Evolutionary conservation across 495 filamentous ascomycete genomes (phyloP), one percentile per base, ranked within the genome.

Genomic region (Penicillium turbatum): DNA sequence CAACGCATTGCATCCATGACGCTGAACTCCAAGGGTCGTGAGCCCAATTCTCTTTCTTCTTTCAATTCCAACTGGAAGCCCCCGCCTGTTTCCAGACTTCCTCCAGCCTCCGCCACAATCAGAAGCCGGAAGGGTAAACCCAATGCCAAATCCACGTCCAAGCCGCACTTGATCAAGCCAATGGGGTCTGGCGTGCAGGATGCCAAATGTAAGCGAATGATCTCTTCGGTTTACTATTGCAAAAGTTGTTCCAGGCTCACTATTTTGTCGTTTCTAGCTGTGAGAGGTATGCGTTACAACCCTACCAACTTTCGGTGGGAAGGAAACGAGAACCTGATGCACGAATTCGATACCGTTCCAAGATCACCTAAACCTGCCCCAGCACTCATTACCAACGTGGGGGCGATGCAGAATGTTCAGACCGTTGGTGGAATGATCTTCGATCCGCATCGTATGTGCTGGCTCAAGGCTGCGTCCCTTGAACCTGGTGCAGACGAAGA

Each of bases 251-350:
- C 19, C 27, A 26, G 15, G 17, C 38, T 44, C 30, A 56, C 48
- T 59, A 48, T 52, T 16, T n/a, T 9, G 11, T 45, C 60, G 32
- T 52, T 50, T 42, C 50, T 65, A 91, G 91, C 85, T 57, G 80
- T 95, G 51, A 90, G 93, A 61, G 93, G 91, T 47, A 98, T 98
- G 93, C 86, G 79, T 29, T 98, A 95, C 70, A 98, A 98, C 64
- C 88, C 93, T 1, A 66, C 69, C 13, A 85, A 85, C 1, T 91
- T 85, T 62, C 81, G 83, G 26, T 98, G 95, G 93, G 93, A 97
- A 73, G 93, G 93, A 35, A 98, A 98, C 60, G 93, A 97, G 65
- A 90, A 90, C 49, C 81, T 81, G 12, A 73, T 96, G 17, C 77
- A 76, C 36, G 82, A 83, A 10, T 97, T 97, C 66, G 89, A 93